Percentiles rank a stretch among this genome's conserved stretches.
phyloP scores from a whole-genome alignment of 306 rosid genomes.

The Myrica gale region DNA sequence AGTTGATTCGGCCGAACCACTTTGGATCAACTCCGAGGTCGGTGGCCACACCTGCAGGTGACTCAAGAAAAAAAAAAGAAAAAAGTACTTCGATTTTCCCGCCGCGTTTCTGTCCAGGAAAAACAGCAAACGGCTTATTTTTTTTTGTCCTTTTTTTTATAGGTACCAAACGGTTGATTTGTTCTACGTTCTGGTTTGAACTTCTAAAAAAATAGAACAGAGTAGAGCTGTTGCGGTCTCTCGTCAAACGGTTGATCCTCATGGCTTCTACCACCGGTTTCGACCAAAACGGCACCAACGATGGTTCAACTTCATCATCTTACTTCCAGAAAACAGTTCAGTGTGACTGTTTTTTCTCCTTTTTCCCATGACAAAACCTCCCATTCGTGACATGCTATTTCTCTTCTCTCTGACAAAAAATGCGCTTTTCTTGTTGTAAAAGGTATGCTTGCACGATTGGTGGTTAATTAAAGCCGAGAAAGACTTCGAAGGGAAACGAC shows the following conservation, averaged over 20 bases:
- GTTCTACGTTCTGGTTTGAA: too few species aligned
- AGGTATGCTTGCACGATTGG: slow-evolving; percentile 66
- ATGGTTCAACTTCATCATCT: neutral
- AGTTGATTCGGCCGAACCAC: too few species aligned
- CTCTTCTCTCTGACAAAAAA: neutral
- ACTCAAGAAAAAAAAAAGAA: too few species aligned
- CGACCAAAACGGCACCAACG: neutral
- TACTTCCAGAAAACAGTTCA: slow-evolving; percentile 34
- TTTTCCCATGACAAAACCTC: neutral
- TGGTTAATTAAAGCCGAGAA: slow-evolving; percentile 49
- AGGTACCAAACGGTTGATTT: too few species aligned
- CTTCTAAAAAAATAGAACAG: too few species aligned
- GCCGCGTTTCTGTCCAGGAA: too few species aligned
- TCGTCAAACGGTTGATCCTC: neutral
- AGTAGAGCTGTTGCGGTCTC: too few species aligned
- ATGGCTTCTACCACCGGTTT: neutral
- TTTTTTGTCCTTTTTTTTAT: too few species aligned
- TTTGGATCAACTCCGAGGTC: too few species aligned
- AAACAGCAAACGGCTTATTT: too few species aligned
- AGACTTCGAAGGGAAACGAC: slow-evolving; percentile 41
- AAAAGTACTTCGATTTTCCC: too few species aligned
- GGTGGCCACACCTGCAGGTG: too few species aligned
- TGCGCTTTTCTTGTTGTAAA: neutral
- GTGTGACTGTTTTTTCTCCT: neutral
- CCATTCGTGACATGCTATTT: neutral